phyloP scores from a whole-genome alignment of 805 yeast species.

The Lipomyces starkeyi region DNA sequence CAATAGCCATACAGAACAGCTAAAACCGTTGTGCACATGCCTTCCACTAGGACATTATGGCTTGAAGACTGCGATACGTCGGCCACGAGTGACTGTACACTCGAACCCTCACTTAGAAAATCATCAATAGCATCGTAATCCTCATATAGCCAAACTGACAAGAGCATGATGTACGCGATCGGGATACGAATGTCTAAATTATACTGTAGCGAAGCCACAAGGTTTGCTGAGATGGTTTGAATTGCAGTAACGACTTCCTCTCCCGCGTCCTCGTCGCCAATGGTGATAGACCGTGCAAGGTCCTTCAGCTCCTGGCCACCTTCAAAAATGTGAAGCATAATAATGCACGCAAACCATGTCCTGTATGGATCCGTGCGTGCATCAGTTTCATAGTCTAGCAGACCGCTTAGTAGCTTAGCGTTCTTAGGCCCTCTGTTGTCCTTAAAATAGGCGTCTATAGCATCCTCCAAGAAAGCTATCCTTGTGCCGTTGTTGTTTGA shows the following conservation, averaged over 20 bases:
- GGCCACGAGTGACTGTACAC: conserved; percentile 70
- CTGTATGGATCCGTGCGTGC: conserved; percentile 81
- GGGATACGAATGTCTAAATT: conserved; percentile 73
- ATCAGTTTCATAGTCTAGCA: conserved; percentile 79
- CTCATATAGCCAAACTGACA: conserved; percentile 79
- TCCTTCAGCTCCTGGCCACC: conserved; percentile 57
- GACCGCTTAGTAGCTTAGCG: conserved; percentile 70
- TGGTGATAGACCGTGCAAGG: conserved; percentile 54
- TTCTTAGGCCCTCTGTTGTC: conserved; percentile 25
- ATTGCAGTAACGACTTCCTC: conserved; percentile 75
- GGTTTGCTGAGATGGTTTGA: conserved; percentile 77
- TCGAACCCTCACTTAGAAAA: conserved; percentile 70
- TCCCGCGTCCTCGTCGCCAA: conserved; percentile 58
- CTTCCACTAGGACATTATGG: conserved; percentile 67
- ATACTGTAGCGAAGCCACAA: conserved; percentile 65
- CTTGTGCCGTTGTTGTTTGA: conserved; percentile 67
- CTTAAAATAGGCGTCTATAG: conserved; percentile 49
- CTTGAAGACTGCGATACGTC: conserved; percentile 56
- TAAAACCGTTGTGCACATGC: conserved; percentile 70
- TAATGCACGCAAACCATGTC: conserved; percentile 78
- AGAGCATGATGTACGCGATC: conserved; percentile 75
- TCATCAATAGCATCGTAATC: conserved; percentile 76
- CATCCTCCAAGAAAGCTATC: conserved; percentile 67
- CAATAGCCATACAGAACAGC: conserved; percentile 84
- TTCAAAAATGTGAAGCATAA: conserved; percentile 66